Evolutionary conservation across 2,329 filamentous ascomycete species (phyloP).

Genomic region (Neonectria ditissima): DNA sequence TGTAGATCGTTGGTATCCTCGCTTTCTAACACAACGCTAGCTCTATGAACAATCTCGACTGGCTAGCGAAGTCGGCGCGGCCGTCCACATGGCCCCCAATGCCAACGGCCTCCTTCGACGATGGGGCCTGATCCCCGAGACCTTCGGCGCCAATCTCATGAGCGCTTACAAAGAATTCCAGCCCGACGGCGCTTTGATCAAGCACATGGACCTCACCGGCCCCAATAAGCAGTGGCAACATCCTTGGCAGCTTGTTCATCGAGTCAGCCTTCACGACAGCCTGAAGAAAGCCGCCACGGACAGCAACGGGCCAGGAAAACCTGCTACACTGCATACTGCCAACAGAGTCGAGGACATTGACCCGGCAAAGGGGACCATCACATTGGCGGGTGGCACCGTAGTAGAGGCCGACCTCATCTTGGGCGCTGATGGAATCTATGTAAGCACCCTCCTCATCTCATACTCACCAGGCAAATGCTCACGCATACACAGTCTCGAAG

Average conservation of each 20-base stretch:
- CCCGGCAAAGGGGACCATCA: slow-evolving; percentile 53
- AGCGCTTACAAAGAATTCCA: slow-evolving; percentile 52
- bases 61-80: slow-evolving; percentile 68
- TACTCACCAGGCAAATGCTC: not conserved
- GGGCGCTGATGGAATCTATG: slow-evolving; percentile 67
- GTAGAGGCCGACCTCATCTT: slow-evolving; percentile 62
- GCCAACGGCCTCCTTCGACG: slow-evolving; percentile 66
- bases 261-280: slow-evolving; percentile 62
- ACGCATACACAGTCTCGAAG: slow-evolving; percentile 32
- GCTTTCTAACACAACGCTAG: slow-evolving; percentile 51
- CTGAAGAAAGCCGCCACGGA: slow-evolving; percentile 59
- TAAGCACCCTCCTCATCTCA: slow-evolving; percentile 36
- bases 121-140: slow-evolving; percentile 53
- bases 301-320: slow-evolving; percentile 50
- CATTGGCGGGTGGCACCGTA: slow-evolving; percentile 57
- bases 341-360: slow-evolving; percentile 59
- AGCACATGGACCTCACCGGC: slow-evolving; percentile 49
- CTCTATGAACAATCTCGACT: slow-evolving; percentile 68
- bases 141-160: slow-evolving; percentile 53
- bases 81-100: slow-evolving; percentile 72
- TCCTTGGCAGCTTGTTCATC: slow-evolving; percentile 63
- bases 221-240: slow-evolving; percentile 59
- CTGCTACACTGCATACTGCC: slow-evolving; percentile 53
- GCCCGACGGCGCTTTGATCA: slow-evolving; percentile 51
- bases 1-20: not conserved